Evolutionary conservation across 176 grass and related monocot genomes (phyloP), one percentile per base, ranked within the genome.

Genomic region (Areca catechu): DNA sequence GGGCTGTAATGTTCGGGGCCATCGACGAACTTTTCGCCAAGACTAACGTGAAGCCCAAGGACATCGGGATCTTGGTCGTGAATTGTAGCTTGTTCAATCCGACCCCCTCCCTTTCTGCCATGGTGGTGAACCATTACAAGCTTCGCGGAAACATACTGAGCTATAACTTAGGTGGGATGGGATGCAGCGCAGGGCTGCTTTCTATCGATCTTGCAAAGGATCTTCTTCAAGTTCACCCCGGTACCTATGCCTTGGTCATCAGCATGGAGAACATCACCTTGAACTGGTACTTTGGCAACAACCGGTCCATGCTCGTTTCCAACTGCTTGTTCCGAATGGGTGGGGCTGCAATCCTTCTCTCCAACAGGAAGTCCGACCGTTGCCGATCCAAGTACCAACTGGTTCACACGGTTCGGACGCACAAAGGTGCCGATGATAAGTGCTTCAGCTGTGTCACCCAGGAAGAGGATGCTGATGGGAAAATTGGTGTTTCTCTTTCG

Each of bases 101-200:
- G 17, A 61, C 58, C 1, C 58, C 58, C 16, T 61, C 58, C 1
- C 58, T 61, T 7, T 61, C 58, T 5, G 58, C 58, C 30, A 61
- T 61, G 58, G 18, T 61, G n/a, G 58, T 61, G 5, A 61, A 61
- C 58, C 58, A 61, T 20, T 61, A 61, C 58, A 61, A 61, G 27
- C 58, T 61, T 29, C 58, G 58, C 16, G 58, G 58, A 15, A 61
- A 61, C 58, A 43, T 61, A 4, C n/a, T 20, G 17, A 61, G 58
- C 28, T 61, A 47, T 9, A 61, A 48, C 19, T 29, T 61, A 0
- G 58, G 58, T 2, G 58, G 58, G 16, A 61, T 61, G 58, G 58
- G 58, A 3, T 61, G 58, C 29, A 61, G 58, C 18, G 58, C 58
- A 1, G 58, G 58, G 16, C 58, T 61, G 16, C 16, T 61, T 18